Base-by-base conservation (phyloP, 1,284 basidiomycete species). In the Fomitopsis pinicola region DNA sequence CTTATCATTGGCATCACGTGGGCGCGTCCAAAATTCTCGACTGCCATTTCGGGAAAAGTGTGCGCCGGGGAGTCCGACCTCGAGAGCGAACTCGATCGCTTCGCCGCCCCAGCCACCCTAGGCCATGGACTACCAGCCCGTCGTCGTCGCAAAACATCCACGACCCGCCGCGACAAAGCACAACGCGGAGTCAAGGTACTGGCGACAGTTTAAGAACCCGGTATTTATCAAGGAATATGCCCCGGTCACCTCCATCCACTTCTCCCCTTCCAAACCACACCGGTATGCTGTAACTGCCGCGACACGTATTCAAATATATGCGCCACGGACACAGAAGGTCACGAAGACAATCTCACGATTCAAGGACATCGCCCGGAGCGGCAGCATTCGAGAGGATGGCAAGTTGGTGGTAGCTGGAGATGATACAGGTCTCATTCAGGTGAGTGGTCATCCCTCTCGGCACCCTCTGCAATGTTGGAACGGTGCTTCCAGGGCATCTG, bases 291-390 rank as follows among this genome's bases (percentile, higher is more conserved):
- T 98, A 56, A 98, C 95, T 35, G 92, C 95, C 1, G 95, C 95
- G 0, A 94, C 95, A 0, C 83, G 96, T 63, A 89, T 99, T 1
- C 93, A 99, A 75, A 92, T 99, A 72, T 98, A 98, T 76, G 94
- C 94, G 17, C 95, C 95, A 38, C 88, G 93, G 63, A 98, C 96
- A 8, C 94, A 96, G 74, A 95, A 96, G 74, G 88, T 98, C 45
- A 92, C 90, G 17, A 99, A 99, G 80, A 97, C 94, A 0, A 95
- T 99, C 63, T 92, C 95, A 33, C 81, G 97, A 38, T 99, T 99
- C 79, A 97, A 97, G 75, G 97, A 98, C 71, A 91, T 97, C 36
- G 96, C 96, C 1, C 82, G 95, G 62, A 91, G 91, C 67, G 95
- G 89, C 14, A 84, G 85, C 69, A 95, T 98, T 62, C 85, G 97